Base-by-base conservation (phyloP, 495 filamentous ascomycete species). In the Penicillium paradoxum region DNA sequence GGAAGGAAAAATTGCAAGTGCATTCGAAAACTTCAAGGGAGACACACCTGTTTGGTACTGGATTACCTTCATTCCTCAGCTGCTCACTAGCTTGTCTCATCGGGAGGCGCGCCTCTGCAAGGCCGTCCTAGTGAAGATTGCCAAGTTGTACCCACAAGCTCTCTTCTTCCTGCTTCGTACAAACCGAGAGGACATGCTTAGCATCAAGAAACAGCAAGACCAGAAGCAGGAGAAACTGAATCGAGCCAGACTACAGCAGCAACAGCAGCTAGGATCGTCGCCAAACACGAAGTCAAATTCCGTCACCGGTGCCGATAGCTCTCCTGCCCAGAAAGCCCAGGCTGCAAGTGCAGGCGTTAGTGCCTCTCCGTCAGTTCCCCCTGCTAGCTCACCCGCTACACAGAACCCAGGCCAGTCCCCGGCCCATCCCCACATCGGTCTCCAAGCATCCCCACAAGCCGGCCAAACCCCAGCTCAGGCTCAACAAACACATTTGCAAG, bases 31-130 rank as follows among this genome's bases (percentile, higher is more conserved):
- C 53, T 97, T 89, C 74, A 96, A 96, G 74, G 95, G 91, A 38
- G 95, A 99, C 34, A 90, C 87, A 6, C 91, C 90, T 1, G 87
- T 93, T 15, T 99, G 95, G 95, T 97, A 97, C 69, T 99, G 95
- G 95, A 97, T 97, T 51, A 97, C 93, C 0, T 99, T 91, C 67
- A 97, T 99, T 57, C 95, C 95, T 19, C 95, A 99, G 65, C 81
- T 99, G 37, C 78, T 99, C 24, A 89, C 87, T 36, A 91, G 90
- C 46, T 75, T 97, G 53, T 88, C 85, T 9, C 86, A 96, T 56
- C 89, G 89, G 51, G 95, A 99, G 70, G 91, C 90, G 14, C 80
- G 82, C n/a, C 83, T 95, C 42, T 85, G 90, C 53, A 84, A 91
- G 51, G 78, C 73, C 40, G 85, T 99, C 30, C 75, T 99, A 18